Evolutionary conservation across 164 flowering plant genomes (phyloP).

Genomic region (Macadamia tetraphylla): DNA sequence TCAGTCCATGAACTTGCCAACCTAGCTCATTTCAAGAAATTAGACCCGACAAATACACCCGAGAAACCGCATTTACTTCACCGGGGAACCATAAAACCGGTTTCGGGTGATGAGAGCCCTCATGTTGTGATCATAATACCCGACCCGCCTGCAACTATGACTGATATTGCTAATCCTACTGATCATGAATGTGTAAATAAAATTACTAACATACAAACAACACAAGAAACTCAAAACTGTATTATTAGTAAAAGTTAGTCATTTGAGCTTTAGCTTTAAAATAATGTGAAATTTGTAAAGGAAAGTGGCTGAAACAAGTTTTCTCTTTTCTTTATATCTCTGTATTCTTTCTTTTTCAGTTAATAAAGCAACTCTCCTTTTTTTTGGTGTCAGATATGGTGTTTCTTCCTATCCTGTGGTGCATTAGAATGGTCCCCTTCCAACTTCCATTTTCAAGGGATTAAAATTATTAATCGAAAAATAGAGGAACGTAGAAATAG

Average conservation of each 20-base stretch:
- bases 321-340: too few species aligned
- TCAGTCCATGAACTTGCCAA: constrained; percentile 48
- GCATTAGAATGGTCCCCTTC: too few species aligned
- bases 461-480: too few species aligned
- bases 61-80: constrained; percentile 17
- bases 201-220: neutral
- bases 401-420: neutral
- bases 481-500: too few species aligned
- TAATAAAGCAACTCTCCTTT: too few species aligned
- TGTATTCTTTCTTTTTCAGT: too few species aligned
- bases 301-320: too few species aligned
- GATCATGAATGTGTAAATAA: constrained; percentile 5
- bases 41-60: constrained; percentile 11
- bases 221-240: neutral
- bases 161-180: constrained; percentile 1
- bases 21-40: constrained; percentile 29
- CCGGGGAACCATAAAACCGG: constrained; percentile 11
- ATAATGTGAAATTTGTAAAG: too few species aligned
- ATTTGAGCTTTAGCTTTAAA: neutral
- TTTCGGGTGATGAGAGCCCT: neutral
- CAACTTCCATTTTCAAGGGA: too few species aligned
- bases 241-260: neutral
- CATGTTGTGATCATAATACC: constrained; percentile 10
- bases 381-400: too few species aligned
- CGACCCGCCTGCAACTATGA: neutral